A percentile compares a stretch with the other conserved stretches of the same genome.
Evolutionary conservation across 2,329 filamentous ascomycete genomes (phyloP).

Genomic region (Colletotrichum paranaense): DNA sequence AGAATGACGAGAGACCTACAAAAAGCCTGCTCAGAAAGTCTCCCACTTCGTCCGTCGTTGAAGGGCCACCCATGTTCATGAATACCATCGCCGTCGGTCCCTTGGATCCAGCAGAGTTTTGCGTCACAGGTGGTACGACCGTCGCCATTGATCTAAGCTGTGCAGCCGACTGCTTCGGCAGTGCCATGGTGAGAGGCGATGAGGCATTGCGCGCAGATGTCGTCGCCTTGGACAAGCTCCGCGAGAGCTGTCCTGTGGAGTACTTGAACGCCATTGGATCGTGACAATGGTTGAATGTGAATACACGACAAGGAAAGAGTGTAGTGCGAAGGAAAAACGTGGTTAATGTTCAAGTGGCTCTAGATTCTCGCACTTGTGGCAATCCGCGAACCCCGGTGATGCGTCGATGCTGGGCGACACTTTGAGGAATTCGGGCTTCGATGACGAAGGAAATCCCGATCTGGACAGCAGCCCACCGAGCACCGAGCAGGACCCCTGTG

Average conservation of each 20-base stretch:
- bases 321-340: not conserved
- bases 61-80: constrained; percentile 98
- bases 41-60: constrained; percentile 87
- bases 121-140: constrained; percentile 78
- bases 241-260: constrained; percentile 50
- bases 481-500: constrained; percentile 22
- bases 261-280: constrained; percentile 53
- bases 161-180: constrained; percentile 46
- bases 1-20: constrained; percentile 62
- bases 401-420: constrained; percentile 9
- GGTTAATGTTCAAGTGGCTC: not conserved
- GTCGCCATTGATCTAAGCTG: constrained; percentile 67
- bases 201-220: constrained; percentile 34
- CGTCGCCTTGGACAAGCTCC: constrained; percentile 38
- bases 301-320: not conserved
- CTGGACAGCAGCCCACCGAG: constrained; percentile 11
- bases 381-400: constrained; percentile 20
- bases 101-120: constrained; percentile 75
- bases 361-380: constrained; percentile 23
- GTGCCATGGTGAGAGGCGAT: constrained; percentile 37
- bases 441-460: constrained; percentile 36
- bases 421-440: constrained; percentile 24
- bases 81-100: constrained; percentile 98
- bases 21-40: constrained; percentile 93
- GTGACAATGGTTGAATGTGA: not conserved